Evolutionary conservation across 306 rosid species (phyloP), one percentile per base, ranked within the genome.

Genomic region (Cicer cuneatum): DNA sequence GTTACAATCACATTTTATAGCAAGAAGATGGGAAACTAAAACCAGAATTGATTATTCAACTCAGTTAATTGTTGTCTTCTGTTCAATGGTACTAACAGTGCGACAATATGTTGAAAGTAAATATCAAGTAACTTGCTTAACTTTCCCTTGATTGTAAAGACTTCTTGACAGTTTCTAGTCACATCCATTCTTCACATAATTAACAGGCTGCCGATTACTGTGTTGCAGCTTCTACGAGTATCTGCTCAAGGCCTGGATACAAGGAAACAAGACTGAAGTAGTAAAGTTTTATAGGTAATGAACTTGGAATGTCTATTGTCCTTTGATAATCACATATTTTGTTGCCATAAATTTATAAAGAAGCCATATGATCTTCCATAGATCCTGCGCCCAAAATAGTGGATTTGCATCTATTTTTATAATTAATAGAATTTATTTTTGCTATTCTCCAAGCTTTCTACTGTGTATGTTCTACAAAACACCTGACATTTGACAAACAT

Each of bases 221-320:
- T 82, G 66, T 43, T 75, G 79, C 81, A 88, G 92, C 74, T 88
- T 88, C 61, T 88, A 88, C 21, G 90, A 88, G 72, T 88, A 88
- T 80, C 78, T 88, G 62, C 92, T 88, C 78, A 84, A 88, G 87
- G 92, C 85, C 52, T 88, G 90, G 92, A 80, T 86, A 78, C 90
- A 77, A 68, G 92, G 92, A 70, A 88, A 88, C 81, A 86, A 80
- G 69, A 88, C 92, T 41, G 92, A 86, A 82, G 80, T 10, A 1
- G 90, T 86, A 37, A 54, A 71, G 35, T 69, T 51, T 78, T 88
- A 88, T 75, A 83, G 88, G 90, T 88, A 73, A 75, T 78, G 72
- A 82, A 56, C 83, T 77, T 65, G 45, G 21, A 59, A 47, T 75
- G 19, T 51, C 52, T 37, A 13, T 43, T 48, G 8, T 52, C 49